Base-by-base conservation (phyloP, 108 stramenopile species). In the Cyclotella sp. region DNA sequence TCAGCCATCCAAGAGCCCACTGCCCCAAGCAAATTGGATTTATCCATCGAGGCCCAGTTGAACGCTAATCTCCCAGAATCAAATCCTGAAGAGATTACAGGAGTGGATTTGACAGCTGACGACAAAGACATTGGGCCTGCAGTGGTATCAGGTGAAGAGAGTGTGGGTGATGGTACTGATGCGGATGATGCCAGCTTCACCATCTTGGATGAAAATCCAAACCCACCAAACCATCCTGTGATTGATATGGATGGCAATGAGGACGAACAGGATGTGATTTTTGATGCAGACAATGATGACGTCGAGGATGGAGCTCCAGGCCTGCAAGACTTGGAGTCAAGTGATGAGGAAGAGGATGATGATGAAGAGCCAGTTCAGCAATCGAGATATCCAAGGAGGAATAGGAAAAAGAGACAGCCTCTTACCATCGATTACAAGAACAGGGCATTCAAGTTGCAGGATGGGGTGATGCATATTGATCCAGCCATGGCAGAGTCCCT, bases 51-150 rank as follows among this genome's bases (percentile, higher is more conserved):
- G 11, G 44, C 44, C 44, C 44, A 45, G 13, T 13, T 9, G 13
- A 45, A 45, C 13, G 44, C 44, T 45, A 45, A 45, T 45, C 58
- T 80, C 21, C 42, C 28, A 62, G 29, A 71, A 67, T 41, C 9
- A 28, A 19, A 45, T n/a, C 22, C 44, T 59, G 22, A 41, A 27
- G 39, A 42, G 79, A 55, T 80, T 74, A 64, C 79, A 73, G 79
- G 79, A 80, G 79, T 80, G 79, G 44, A 74, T 43, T 45, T 9
- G 9, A 45, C 9, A 9, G 44, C 9, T 12, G 13, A 12, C 13
- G 44, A 13, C 9, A 24, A 67, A 18, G 65, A 73, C 22, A 24
- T 27, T 54, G 65, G 58, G 13, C 16, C 54, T 13, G 49, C 63
- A 10, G 64, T 19, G 6, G 22, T 27, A 9, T 13, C 21, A 4